phyloP scores from a whole-genome alignment of 75 land plant genomes.

The Selaginella tamariscina region DNA sequence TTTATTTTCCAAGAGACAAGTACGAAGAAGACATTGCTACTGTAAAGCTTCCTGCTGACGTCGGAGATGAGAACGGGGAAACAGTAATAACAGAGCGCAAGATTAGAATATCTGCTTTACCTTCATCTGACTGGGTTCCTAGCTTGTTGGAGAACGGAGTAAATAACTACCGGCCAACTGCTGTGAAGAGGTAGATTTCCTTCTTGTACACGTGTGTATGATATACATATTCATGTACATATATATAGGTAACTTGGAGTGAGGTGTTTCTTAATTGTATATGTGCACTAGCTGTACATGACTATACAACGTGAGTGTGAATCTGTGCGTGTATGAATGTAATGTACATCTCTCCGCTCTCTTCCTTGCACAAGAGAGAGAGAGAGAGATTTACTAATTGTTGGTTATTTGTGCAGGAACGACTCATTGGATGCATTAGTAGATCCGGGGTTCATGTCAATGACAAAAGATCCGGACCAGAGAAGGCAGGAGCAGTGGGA shows the following conservation, averaged over 20 bases:
- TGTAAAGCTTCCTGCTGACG: conserved; percentile 89
- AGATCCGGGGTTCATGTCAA: conserved; percentile 93
- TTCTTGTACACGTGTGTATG: background rate
- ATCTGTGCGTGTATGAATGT: no score
- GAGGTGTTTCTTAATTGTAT: no score
- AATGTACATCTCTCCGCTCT: no score
- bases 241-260: no score
- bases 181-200: conserved; percentile 23
- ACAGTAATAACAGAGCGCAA: conserved; percentile 84
- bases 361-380: no score
- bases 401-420: conserved; percentile 47
- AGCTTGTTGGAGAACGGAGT: conserved; percentile 32
- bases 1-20: conserved; percentile 92
- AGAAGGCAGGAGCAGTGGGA: conserved; percentile 91
- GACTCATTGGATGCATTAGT: conserved; percentile 66
- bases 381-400: no score
- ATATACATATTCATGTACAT: no score
- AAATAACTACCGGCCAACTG: conserved; percentile 21
- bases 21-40: conserved; percentile 80
- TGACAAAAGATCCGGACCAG: conserved; percentile 94
- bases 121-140: conserved; percentile 25
- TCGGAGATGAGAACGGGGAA: conserved; percentile 99
- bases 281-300: no score
- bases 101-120: conserved; percentile 87
- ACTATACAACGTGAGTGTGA: no score